Base-by-base conservation (phyloP, 345 rosid genomes). In the Populus alba region DNA sequence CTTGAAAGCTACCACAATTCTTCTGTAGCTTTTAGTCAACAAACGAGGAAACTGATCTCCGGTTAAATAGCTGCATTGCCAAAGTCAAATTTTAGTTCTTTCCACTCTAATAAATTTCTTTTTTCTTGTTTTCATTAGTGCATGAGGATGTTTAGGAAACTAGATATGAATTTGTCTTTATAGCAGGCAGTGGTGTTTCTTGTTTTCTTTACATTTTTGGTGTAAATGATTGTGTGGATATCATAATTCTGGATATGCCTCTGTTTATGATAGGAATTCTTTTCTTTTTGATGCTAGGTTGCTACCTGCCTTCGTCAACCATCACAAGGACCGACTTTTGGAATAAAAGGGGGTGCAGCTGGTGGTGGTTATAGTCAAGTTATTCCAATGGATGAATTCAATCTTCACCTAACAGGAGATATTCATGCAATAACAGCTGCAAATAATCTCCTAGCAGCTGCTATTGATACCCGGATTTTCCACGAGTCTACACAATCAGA, bases 301-400 rank as follows among this genome's bases (percentile, higher is more conserved):
- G 90, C 94, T 79, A 92, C 99, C 43, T 94, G 99, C 79, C 85
- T 97, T 77, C 97, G 99, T 68, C 99, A 97, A 87, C 99, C 99
- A 43, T 97, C 99, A 23, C 99, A 94, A 91, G 99, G 99, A 65
- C 99, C 99, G 0, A 97, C 98, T 55, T 97, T 97, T 87, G 98
- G 99, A 80, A 97, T 97, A 79, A 97, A 94, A 86, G 98, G 99
- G 43, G 99, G 99, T 43, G 99, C 99, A 66, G 99, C 98, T 0
- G 99, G 99, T 77, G 99, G 99, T 62, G 99, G 99, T 47, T 94
- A 97, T 70, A 97, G 97, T 86, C 99, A 97, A 82, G 98, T 97
- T 74, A 91, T 94, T 71, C 99, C 99, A 23, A 97, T 97, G 99
- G 99, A 97, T 82, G 99, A 97, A 86, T 94, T 97, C 83, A 94